phyloP scores from a whole-genome alignment of 2,329 filamentous ascomycete species.

The Colletotrichum scovillei region DNA sequence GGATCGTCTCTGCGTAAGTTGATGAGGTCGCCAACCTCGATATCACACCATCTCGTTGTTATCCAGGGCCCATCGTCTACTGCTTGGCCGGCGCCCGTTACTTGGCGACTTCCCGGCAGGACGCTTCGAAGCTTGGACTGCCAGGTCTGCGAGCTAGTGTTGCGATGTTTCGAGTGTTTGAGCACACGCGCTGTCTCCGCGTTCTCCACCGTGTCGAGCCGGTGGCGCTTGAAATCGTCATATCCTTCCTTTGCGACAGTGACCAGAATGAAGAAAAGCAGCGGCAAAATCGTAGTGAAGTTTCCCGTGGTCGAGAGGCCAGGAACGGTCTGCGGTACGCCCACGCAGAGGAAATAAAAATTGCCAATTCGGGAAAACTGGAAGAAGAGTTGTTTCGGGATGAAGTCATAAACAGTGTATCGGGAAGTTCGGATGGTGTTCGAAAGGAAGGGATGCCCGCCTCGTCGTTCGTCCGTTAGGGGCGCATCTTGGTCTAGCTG shows the following conservation, averaged over 20 bases:
- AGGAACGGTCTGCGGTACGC: conserved; percentile 83
- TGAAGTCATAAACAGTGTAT: conserved; percentile 86
- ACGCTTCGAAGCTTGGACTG: conserved; percentile 11
- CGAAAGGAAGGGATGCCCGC: conserved; percentile 58
- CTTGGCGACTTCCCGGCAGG: conserved; percentile 43
- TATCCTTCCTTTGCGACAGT: conserved; percentile 90
- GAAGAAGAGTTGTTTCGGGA: conserved; percentile 86
- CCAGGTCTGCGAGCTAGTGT: neutral
- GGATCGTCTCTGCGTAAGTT: conserved; percentile 75
- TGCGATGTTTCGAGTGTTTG: conserved; percentile 26
- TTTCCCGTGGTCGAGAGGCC: conserved; percentile 80
- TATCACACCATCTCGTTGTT: conserved; percentile 54
- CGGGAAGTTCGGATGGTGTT: conserved; percentile 83
- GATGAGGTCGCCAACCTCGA: conserved; percentile 63
- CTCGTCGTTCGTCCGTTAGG: conserved; percentile 62
- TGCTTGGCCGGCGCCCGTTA: conserved; percentile 55
- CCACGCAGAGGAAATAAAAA: conserved; percentile 87
- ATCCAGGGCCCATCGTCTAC: conserved; percentile 59
- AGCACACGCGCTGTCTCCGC: conserved; percentile 58
- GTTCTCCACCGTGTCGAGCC: conserved; percentile 86
- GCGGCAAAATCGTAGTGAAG: conserved; percentile 79
- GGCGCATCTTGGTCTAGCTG: conserved; percentile 50
- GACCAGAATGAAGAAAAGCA: conserved; percentile 81
- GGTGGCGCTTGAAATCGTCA: conserved; percentile 84
- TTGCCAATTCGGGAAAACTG: conserved; percentile 90